phyloP scores from a whole-genome alignment of 345 rosid species.

The Lenwebbia sp. region DNA sequence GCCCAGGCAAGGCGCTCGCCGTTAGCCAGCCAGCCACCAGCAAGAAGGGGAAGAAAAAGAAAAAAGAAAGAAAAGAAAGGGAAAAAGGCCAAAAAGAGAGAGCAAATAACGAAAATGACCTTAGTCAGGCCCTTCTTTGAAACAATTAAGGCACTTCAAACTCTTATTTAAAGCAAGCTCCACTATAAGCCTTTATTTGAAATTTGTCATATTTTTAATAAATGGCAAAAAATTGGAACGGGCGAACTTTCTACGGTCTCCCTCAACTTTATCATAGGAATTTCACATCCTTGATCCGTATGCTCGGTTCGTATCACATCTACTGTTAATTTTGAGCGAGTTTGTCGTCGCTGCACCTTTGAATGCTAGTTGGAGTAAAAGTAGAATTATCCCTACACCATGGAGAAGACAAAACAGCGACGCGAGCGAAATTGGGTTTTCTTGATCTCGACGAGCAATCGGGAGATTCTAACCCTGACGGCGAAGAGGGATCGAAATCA shows the following conservation, averaged over 20 bases:
- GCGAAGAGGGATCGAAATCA: not conserved
- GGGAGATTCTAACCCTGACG: too few species aligned
- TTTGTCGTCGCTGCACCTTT: rapidly evolving
- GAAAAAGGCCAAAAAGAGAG: too few species aligned
- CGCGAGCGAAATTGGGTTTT: not conserved
- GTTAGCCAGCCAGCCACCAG: too few species aligned
- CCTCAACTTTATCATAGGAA: not conserved
- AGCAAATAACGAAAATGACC: too few species aligned
- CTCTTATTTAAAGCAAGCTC: too few species aligned
- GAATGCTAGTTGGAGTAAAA: rapidly evolving
- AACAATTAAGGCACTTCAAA: too few species aligned
- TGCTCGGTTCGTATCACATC: rapidly evolving
- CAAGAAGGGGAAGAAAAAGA: too few species aligned
- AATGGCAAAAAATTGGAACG: not conserved
- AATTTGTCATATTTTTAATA: not conserved
- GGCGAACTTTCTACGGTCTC: not conserved
- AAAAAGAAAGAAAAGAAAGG: too few species aligned
- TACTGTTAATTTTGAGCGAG: rapidly evolving
- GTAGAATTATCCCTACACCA: not conserved
- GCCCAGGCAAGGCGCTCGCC: too few species aligned
- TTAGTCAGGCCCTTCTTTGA: too few species aligned
- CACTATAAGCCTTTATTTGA: too few species aligned
- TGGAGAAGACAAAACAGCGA: not conserved
- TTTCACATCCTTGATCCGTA: not conserved
- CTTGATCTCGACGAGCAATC: not conserved